Evolutionary conservation across 2,329 filamentous ascomycete genomes (phyloP).

Genomic region (Penicillium glabrum): DNA sequence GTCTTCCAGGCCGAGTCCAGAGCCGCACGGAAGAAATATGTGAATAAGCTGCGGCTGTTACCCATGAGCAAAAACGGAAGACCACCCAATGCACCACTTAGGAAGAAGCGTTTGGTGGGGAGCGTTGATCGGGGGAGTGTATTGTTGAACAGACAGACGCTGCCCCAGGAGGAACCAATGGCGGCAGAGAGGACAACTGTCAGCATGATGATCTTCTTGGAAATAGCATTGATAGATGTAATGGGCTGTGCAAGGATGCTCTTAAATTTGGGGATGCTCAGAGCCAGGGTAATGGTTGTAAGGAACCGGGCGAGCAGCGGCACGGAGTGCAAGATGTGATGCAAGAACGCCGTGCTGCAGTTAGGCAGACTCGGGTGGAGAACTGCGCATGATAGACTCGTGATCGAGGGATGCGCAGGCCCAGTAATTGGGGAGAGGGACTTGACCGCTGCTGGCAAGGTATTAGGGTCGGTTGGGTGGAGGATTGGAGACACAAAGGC

Average conservation of each 20-base stretch:
- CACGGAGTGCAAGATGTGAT: constrained; percentile 83
- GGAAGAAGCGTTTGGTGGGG: constrained; percentile 82
- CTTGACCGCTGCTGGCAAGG: constrained; percentile 62
- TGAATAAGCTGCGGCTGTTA: constrained; percentile 61
- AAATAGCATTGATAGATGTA: constrained; percentile 63
- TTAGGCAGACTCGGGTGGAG: constrained; percentile 87
- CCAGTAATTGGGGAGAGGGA: constrained; percentile 75
- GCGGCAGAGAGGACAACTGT: constrained; percentile 76
- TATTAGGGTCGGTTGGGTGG: constrained; percentile 66
- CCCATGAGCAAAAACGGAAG: constrained; percentile 72
- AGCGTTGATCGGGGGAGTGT: constrained; percentile 73
- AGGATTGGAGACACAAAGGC: constrained; percentile 82
- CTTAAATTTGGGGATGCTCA: constrained; percentile 69
- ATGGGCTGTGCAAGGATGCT: constrained; percentile 69
- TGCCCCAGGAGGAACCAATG: constrained; percentile 85
- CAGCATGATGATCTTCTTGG: constrained; percentile 69
- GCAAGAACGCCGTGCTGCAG: constrained; percentile 81
- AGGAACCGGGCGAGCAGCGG: constrained; percentile 71
- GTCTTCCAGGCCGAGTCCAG: constrained; percentile 89
- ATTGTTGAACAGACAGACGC: constrained; percentile 83
- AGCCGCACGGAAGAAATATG: constrained; percentile 76
- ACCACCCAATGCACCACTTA: constrained; percentile 82
- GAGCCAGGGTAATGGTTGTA: constrained; percentile 64
- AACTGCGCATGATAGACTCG: constrained; percentile 80
- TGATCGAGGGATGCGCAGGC: constrained; percentile 82